phyloP scores from a whole-genome alignment of 768 basidiomycete species.

The Russula griseocarnosa region DNA sequence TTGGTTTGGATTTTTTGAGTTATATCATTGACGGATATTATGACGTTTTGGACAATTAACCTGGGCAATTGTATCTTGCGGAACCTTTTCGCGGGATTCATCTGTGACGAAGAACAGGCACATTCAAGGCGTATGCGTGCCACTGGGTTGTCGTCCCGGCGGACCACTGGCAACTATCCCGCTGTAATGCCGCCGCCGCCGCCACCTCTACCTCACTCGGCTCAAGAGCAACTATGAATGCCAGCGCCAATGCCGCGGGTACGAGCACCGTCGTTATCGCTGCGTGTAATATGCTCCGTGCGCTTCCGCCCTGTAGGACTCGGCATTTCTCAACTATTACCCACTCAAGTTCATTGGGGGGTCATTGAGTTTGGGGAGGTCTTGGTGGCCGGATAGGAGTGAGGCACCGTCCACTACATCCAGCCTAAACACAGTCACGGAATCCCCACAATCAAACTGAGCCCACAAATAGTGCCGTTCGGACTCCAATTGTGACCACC shows the following conservation, averaged over 20 bases:
- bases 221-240: slow-evolving; percentile 6
- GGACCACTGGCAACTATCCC: background rate
- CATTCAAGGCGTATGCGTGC: slow-evolving; percentile 30
- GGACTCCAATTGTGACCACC: no score
- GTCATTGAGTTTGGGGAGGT: no score
- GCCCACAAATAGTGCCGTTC: no score
- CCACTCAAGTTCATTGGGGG: no score
- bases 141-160: background rate
- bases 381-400: no score
- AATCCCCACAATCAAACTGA: no score
- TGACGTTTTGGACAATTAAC: slow-evolving; percentile 60
- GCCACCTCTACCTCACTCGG: slow-evolving; percentile 12
- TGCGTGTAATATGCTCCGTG: slow-evolving; percentile 61
- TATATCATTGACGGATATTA: background rate
- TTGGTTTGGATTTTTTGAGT: background rate
- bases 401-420: no score
- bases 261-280: slow-evolving; percentile 47
- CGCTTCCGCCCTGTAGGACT: slow-evolving; percentile 48
- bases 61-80: slow-evolving; percentile 87
- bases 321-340: slow-evolving; percentile 6
- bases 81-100: slow-evolving; percentile 78
- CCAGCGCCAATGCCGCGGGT: slow-evolving; percentile 14
- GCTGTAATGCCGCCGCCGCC: slow-evolving; percentile 13
- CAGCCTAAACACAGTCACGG: no score
- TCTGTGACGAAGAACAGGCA: slow-evolving; percentile 58